These are phyloP conservation scores for Combretum micranthum DNA, from an alignment of 345 rosid species.

Conservation along the genomic window DNA sequence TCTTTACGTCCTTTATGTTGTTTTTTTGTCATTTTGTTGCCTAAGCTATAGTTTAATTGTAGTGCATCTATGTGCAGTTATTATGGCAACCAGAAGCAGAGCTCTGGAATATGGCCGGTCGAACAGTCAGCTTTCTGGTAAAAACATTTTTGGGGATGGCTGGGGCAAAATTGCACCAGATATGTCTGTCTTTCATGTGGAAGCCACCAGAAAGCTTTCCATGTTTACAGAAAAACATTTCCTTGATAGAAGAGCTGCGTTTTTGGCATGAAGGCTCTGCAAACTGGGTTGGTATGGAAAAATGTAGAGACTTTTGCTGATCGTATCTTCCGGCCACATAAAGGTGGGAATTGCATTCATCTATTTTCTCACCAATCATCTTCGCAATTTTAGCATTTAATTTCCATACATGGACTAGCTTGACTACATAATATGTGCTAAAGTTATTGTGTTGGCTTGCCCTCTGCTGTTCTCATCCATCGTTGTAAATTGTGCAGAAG, in stretches of 20 bases:
- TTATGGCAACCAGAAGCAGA: constrained; percentile 34
- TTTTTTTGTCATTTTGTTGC: not conserved
- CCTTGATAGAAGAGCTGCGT: constrained; percentile 17
- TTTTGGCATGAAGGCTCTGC: constrained; percentile 19
- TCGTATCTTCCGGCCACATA: constrained; percentile 29
- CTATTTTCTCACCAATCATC: constrained; percentile 1
- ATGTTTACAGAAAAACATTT: constrained; percentile 28
- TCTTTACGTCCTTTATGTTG: not conserved
- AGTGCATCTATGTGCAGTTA: constrained; percentile 26
- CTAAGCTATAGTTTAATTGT: not conserved
- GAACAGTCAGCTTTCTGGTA: constrained; percentile 21
- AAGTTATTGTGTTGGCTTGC: too few relatives aligned
- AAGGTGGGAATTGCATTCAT: constrained; percentile 31
- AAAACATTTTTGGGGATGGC: constrained; percentile 17
- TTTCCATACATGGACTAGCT: too few relatives aligned
- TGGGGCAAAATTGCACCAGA: constrained; percentile 36
- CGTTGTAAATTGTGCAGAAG: too few relatives aligned
- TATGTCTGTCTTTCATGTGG: constrained; percentile 36
- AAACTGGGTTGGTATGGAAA: constrained; percentile 29
- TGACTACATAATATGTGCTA: too few relatives aligned
- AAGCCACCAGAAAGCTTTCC: constrained; percentile 37
- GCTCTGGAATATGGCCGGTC: constrained; percentile 30
- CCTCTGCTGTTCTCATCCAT: too few relatives aligned
- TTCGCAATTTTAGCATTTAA: too few relatives aligned
- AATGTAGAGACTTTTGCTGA: constrained; percentile 31